Base-by-base conservation (phyloP, 2,329 filamentous ascomycete genomes). In the Colletotrichum higginsianum region DNA sequence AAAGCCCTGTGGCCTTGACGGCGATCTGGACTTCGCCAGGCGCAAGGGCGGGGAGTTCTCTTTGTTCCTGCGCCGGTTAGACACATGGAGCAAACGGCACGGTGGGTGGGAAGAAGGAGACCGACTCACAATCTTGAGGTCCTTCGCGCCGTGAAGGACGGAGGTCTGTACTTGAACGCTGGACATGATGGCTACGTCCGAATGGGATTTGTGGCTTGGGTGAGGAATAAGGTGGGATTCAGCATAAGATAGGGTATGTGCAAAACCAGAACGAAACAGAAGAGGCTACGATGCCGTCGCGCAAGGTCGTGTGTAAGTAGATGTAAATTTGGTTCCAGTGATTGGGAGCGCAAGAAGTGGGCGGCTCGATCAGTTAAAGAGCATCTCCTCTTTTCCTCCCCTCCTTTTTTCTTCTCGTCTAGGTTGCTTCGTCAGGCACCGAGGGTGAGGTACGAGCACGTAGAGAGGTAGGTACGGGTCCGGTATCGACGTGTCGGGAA, bases 1-100 rank as follows among this genome's bases (percentile, higher is more conserved):
- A 93, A 78, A 93, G 85, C 57, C 90, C 90, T 16, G 91, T 92
- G 57, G 88, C 84, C 73, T 87, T 86, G 76, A 92, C 84, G 73
- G 87, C 83, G 73, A 93, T 84, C 76, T 91, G 90, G 65, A 93
- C 87, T 74, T 92, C 88, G 75, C 86, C 82, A 69, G 84, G 80
- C 16, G 82, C 82, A 16, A 90, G 90, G n/a, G 86, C 67, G 5
- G 89, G 80, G 30, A 92, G 84, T 8, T 82, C 77, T 71, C 90
- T 86, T 67, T 85, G 83, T 85, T 90, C 85, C 89, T 91, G 75
- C 73, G 4, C 40, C 21, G 52, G 53, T 74, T 40, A 74, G 73
- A 40, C 60, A 52, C 21, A 42, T 47, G 57, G 46, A 66, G 40
- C 13, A n/a, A 52, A 23, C 26, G 21, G 26, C 11, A 42, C 35